These are phyloP conservation scores for Fusarium abutilonis DNA, from an alignment of 2,329 filamentous ascomycete species.

Conservation along the genomic window DNA sequence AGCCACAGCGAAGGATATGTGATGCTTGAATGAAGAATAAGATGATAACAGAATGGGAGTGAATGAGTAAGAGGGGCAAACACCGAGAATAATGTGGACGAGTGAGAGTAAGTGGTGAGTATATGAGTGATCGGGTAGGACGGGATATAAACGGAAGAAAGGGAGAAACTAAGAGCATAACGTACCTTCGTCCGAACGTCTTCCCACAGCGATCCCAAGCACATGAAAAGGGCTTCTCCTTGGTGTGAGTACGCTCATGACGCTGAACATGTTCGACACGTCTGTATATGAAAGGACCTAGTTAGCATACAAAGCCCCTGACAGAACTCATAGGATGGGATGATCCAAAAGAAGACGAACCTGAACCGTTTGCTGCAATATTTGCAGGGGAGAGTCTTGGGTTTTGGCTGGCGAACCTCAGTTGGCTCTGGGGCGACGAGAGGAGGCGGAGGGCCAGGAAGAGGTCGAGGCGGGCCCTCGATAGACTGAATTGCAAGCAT, in stretches of 20 bases:
- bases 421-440: conserved; percentile 56
- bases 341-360: conserved; percentile 53
- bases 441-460: conserved; percentile 40
- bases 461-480: conserved; percentile 55
- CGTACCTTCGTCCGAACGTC: conserved; percentile 70
- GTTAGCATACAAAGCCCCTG: conserved; percentile 34
- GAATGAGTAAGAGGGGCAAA: conserved; percentile 6
- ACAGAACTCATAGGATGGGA: background rate
- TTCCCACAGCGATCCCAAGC: conserved; percentile 69
- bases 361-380: conserved; percentile 71
- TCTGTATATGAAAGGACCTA: conserved; percentile 50
- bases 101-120: conserved; percentile 28
- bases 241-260: conserved; percentile 72
- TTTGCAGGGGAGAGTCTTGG: conserved; percentile 70
- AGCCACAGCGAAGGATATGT: background rate
- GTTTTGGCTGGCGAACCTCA: conserved; percentile 66
- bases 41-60: conserved; percentile 1
- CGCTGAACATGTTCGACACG: conserved; percentile 72
- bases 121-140: conserved; percentile 32
- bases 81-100: conserved; percentile 21
- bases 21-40: conserved; percentile 3
- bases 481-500: conserved; percentile 66
- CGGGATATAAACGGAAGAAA: conserved; percentile 33
- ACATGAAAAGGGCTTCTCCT: conserved; percentile 72
- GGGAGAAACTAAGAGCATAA: conserved; percentile 43